Base-by-base conservation (phyloP, 2,329 filamentous ascomycete species). In the Arthroderma sp. region DNA sequence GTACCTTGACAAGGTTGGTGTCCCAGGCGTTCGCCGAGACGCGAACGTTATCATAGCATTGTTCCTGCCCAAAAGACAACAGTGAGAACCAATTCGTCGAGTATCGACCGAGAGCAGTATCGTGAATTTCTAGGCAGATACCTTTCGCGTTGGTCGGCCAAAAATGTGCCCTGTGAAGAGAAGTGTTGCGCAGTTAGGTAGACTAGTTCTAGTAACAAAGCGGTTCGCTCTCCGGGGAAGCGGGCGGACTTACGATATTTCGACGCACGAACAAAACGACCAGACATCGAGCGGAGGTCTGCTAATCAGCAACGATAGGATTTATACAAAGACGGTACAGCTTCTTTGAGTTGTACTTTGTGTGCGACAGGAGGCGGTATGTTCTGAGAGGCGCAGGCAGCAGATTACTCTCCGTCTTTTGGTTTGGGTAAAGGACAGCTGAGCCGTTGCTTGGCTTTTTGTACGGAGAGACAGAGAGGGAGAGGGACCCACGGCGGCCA, bases 11-110 rank as follows among this genome's bases (percentile, higher is more conserved):
- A 61, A 98, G 72, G 71, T 98, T 98, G 59, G 88, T 95, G 67
- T 98, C 91, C 91, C 91, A 98, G 45, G 91, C 91, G 80, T 98
- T 98, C 68, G 83, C 86, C 61, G 87, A 95, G 67, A 98, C 86
- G 64, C 86, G 86, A 56, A 98, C 73, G 68, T 96, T 96, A 68
- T 98, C 91, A 70, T 96, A 98, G 74, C 88, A 95, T 76, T 86
- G 85, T 66, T 98, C 91, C 77, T 80, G 48, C 15, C 15, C 3
- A 33, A 28, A 6, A 9, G 11, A 9, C 22, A 27, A 30, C 29
- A 31, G 22, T 15, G 10, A 36, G 28, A 32, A 9, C 27, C 31
- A 29, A 6, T 15, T 27, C 8, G 7, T 30, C 9, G n/a, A 29
- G 9, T 27, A 30, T 15, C 11, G 15, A 29, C 7, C 38, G n/a